Evolutionary conservation across 352 stramenopile species (phyloP).

Genomic region (Peronospora destructor): DNA sequence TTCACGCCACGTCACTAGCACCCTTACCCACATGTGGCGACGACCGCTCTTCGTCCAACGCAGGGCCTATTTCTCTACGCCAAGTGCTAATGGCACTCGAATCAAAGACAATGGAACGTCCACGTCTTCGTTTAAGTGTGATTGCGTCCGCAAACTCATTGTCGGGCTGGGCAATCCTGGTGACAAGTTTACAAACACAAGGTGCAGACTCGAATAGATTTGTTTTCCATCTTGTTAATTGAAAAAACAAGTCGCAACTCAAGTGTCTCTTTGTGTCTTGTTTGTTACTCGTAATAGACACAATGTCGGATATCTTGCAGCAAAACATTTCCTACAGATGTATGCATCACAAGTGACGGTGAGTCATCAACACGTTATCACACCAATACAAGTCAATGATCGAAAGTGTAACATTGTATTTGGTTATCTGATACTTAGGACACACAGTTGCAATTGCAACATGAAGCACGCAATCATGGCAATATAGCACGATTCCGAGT

Average conservation of each 20-base stretch:
- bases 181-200: constrained; percentile 73
- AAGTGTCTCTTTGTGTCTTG: background rate
- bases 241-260: no score
- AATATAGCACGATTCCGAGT: constrained; percentile 54
- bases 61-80: constrained; percentile 10
- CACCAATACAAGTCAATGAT: background rate
- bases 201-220: constrained; percentile 27
- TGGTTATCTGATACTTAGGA: constrained; percentile 22
- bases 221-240: background rate
- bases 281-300: constrained; percentile 36
- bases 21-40: constrained; percentile 1
- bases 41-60: background rate
- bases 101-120: background rate
- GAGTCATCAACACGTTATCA: constrained; percentile 2
- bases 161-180: constrained; percentile 82
- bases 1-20: no score
- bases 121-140: constrained; percentile 34
- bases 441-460: constrained; percentile 39
- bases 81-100: background rate
- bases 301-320: constrained; percentile 68
- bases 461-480: constrained; percentile 59
- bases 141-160: constrained; percentile 72
- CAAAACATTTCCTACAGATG: constrained; percentile 60
- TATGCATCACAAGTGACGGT: constrained; percentile 63
- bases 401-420: background rate